Evolutionary conservation across 345 rosid genomes (phyloP), one percentile per base, ranked within the genome.

Genomic region (Litchi chinensis): DNA sequence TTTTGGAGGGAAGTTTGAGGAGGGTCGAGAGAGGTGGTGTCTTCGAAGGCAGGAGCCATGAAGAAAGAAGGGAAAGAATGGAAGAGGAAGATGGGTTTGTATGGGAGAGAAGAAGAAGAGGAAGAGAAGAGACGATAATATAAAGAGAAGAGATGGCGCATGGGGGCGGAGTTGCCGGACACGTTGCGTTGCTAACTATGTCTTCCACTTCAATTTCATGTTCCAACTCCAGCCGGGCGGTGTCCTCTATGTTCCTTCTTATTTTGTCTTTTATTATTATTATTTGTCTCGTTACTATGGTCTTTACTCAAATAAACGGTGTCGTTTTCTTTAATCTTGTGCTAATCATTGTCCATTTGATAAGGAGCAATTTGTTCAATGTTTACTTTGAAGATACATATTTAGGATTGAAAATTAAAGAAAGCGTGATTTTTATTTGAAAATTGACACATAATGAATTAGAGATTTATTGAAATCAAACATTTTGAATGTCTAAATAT

Each of bases 111-210:
- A 76, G 76, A 75, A 71, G 66, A 64, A 15, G 79, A 70, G 6
- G 75, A 83, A 63, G 22, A 70, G 54, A 24, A 7, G 76, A 79
- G 71, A 79, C 60, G 32, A 69, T 63, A 66, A 82, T 81, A 81
- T 70, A 85, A 28, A 75, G 80, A 75, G 71, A 64, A 50, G 57
- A 41, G 82, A 68, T 71, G 74, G 62, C 78, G 84, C 87, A 85
- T 83, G 77, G 2, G 88, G 84, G 83, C 26, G 85, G 85, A 82
- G 80, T 82, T 79, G 80, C 12, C 84, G 82, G 83, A 87, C 83
- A 84, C 75, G 81, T 80, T 73, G 74, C 87, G 91, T 65, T 19
- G 65, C 65, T 46, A 62, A 77, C 91, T 37, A 88, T 82, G 89
- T 22, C 70, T 22, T 13, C 54, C 43, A 11, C 22, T 76, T 70